Base-by-base conservation (phyloP, 768 basidiomycete genomes). In the Pholiota conissans region DNA sequence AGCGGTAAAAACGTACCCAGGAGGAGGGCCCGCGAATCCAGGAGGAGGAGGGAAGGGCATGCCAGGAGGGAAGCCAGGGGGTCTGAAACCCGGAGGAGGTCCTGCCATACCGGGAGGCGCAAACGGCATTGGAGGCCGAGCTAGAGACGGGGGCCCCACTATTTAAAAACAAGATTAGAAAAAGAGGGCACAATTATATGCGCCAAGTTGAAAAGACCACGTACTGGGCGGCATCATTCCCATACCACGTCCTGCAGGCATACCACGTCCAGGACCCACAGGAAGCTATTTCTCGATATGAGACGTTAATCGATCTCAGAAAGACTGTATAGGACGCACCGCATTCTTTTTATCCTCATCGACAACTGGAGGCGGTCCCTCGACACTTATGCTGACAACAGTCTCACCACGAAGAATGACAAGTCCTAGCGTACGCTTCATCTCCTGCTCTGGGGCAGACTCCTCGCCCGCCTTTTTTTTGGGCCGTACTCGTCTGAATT, bases 241-340 rank as follows among this genome's bases (percentile, higher is more conserved):
- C 86, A 98, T 96, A 56, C 96, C 96, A 65, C 96, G 88, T 63
- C 96, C 95, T 39, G 95, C 96, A 70, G 95, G 93, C 80, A 94
- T 89, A 64, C 95, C 96, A 60, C 93, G 86, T 61, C 96, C 96
- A 69, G 96, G 93, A 52, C 96, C 96, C 60, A 82, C 80, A 63
- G 91, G 86, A 61, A 94, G 81, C 92, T 95, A 65, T 32, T 28
- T 53, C 45, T 22, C 51, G 54, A 57, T 30, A 58, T 26, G 28
- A 29, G 49, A 52, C 32, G 52, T 45, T 26, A 52, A 54, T 49
- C 27, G n/a, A 56, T 57, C 34, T 42, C 26, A 35, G 32, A 26
- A 35, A 58, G 28, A 54, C 29, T 52, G 57, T 32, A 58, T 22
- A 53, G 27, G 30, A 74, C 86, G 71, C 68, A 91, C 89, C 64